Evolutionary conservation across 768 basidiomycete species (phyloP), one percentile per base, ranked within the genome.

Genomic region (Panaeolus papilionaceus): DNA sequence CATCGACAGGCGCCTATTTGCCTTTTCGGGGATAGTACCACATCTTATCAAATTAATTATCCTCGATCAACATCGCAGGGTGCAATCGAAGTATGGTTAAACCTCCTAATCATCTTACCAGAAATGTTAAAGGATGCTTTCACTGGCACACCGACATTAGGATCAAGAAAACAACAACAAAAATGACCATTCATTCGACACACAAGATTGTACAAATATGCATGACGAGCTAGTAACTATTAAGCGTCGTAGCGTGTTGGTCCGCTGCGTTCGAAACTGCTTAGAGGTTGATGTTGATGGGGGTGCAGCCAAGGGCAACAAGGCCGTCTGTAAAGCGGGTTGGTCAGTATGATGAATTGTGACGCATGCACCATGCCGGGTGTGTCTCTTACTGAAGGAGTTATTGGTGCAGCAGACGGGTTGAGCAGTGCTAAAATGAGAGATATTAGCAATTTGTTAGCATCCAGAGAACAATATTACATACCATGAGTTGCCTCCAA

Each of bases 321-420:
- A 76, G 20, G 33, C 76, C 76, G n/a, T 74, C 75, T 76, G 63
- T 28, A 63, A 63, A 42, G 63, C 51, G 42, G 63, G 61, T 39
- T 20, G 20, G 20, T 64, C 49, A 26, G 49, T 38, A 62, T 61
- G 20, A 23, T 23, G 58, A 67, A 18, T 61, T 10, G 18, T 16
- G 20, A 33, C 16, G n/a, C 51, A 42, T 20, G 14, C 20, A 5
- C 20, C n/a, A 9, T 26, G 8, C 16, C 26, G 4, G 37, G 33
- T 38, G 1, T n/a, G 28, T 20, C n/a, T 61, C 77, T 69, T 72
- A 79, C 78, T 70, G 76, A 76, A 79, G 54, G 44, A 70, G 70
- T 77, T 76, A 69, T 75, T 67, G 26, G 69, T 67, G 74, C 78
- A 79, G 75, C 78, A 79, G 64, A 77, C 76, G 33, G 77, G 66